Percentiles rank a stretch among this genome's conserved stretches.
These are phyloP conservation scores for Linanthus parryae DNA, from an alignment of 148 eudicot genomes.

Conservation along the genomic window DNA sequence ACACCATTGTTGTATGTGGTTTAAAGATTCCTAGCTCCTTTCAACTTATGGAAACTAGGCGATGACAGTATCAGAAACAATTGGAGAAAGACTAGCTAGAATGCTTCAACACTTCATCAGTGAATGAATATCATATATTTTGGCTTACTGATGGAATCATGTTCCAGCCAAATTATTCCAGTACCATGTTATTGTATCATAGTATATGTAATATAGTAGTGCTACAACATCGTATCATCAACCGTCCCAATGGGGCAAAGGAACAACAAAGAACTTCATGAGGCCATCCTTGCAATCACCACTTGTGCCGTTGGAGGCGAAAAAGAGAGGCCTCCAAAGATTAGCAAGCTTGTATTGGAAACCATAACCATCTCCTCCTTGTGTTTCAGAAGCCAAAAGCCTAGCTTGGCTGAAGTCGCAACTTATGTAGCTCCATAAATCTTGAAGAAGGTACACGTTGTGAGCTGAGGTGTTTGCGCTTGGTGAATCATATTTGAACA, in stretches of 20 bases:
- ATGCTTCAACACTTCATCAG: too few species aligned
- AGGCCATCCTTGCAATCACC: conserved; percentile 60
- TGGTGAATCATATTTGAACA: conserved; percentile 62
- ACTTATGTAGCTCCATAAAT: conserved; percentile 50
- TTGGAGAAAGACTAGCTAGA: too few species aligned
- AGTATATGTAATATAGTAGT: too few species aligned
- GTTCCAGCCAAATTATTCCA: too few species aligned
- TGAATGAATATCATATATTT: too few species aligned
- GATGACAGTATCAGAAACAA: too few species aligned
- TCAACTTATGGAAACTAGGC: too few species aligned
- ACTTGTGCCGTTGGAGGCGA: conserved; percentile 58
- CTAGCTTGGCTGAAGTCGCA: conserved; percentile 52
- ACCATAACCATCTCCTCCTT: conserved; percentile 54
- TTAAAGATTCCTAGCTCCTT: too few species aligned
- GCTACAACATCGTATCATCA: too few species aligned
- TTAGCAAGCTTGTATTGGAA: conserved; percentile 48
- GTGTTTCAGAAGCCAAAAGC: conserved; percentile 29
- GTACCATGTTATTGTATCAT: too few species aligned
- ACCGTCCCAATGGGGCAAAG: conserved; percentile 29
- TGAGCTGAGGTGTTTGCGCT: conserved; percentile 38
- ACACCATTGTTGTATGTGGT: too few species aligned
- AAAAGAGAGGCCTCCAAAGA: conserved; percentile 59
- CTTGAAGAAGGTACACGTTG: conserved; percentile 55
- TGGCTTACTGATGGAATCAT: too few species aligned
- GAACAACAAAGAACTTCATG: conserved; percentile 66